Percentiles rank a stretch among this genome's conserved stretches.
Conservation (phyloP, 768 basidiomycete species). For the Lentinula aciculospora region DNA sequence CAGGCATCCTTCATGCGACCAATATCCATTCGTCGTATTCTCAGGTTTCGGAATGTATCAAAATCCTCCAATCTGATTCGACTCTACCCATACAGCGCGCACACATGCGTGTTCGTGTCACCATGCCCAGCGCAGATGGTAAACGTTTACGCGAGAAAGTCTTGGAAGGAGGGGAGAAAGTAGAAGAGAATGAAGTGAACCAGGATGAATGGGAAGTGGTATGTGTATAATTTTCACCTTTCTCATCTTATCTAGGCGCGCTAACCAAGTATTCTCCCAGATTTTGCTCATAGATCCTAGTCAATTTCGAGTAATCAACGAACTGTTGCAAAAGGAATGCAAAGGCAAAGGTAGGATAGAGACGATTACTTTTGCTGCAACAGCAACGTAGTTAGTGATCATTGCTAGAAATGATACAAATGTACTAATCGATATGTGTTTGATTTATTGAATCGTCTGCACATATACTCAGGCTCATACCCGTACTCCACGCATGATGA, state of each 20-base stretch:
- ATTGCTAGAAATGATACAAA: too few relatives aligned
- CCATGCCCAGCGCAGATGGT: constrained; percentile 62
- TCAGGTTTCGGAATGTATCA: constrained; percentile 87
- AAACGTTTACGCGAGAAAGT: constrained; percentile 69
- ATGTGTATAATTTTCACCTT: constrained; percentile 23
- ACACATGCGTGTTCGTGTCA: constrained; percentile 85
- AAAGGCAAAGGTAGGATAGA: constrained; percentile 86
- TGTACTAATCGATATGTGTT: too few relatives aligned
- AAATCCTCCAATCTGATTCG: constrained; percentile 71
- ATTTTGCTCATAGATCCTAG: constrained; percentile 90
- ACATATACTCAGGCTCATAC: not conserved
- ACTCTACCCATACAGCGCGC: constrained; percentile 92
- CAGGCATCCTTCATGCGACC: not conserved
- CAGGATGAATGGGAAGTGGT: constrained; percentile 85
- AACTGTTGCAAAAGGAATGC: constrained; percentile 85
- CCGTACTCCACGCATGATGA: constrained; percentile 37
- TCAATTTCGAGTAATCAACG: constrained; percentile 84
- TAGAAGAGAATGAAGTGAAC: constrained; percentile 77
- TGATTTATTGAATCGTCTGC: too few relatives aligned
- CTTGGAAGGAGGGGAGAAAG: constrained; percentile 65
- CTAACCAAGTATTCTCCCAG: constrained; percentile 31
- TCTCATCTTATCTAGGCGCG: too few relatives aligned
- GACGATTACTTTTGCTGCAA: constrained; percentile 70
- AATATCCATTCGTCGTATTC: not conserved
- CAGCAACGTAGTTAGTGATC: constrained; percentile 30